A percentile compares a stretch with the other conserved stretches of the same genome.
These are phyloP conservation scores for Zygosaccharomyces lentus DNA, from an alignment of 805 yeast species.

Conservation along the genomic window DNA sequence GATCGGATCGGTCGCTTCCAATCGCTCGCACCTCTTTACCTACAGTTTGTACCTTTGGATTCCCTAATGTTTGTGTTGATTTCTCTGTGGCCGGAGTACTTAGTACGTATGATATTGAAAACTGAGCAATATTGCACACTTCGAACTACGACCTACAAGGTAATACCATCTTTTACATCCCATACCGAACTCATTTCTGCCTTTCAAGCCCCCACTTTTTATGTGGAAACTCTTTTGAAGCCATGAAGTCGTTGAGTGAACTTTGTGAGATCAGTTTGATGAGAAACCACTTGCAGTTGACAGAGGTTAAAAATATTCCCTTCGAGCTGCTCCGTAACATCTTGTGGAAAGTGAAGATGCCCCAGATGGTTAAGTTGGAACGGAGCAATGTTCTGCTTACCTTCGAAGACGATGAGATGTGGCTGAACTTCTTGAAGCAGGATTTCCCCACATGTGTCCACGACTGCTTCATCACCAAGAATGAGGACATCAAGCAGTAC, in stretches of 20 bases:
- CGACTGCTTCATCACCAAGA: constrained; percentile 30
- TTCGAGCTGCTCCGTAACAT: constrained; percentile 32
- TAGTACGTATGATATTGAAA: neutral
- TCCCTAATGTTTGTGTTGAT: neutral
- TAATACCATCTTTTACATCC: neutral
- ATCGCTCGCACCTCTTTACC: neutral
- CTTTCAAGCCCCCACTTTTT: neutral
- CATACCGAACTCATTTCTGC: neutral
- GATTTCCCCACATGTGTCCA: constrained; percentile 37
- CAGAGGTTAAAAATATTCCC: constrained; percentile 34
- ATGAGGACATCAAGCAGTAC: constrained; percentile 21
- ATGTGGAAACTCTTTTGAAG: neutral
- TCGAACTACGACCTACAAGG: neutral
- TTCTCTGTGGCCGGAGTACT: neutral
- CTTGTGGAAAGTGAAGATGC: constrained; percentile 28
- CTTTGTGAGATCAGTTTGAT: constrained; percentile 25
- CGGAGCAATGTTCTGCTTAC: constrained; percentile 30
- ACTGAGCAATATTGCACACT: neutral
- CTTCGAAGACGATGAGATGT: constrained; percentile 39
- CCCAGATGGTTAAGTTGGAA: constrained; percentile 36
- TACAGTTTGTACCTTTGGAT: neutral
- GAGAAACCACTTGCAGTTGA: constrained; percentile 23
- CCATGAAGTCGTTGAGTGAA: constrained; percentile 18
- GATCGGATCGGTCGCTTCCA: neutral
- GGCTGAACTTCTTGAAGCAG: constrained; percentile 31